Evolutionary conservation across 805 yeast species (phyloP).

Genomic region (Candida sphagnicola): DNA sequence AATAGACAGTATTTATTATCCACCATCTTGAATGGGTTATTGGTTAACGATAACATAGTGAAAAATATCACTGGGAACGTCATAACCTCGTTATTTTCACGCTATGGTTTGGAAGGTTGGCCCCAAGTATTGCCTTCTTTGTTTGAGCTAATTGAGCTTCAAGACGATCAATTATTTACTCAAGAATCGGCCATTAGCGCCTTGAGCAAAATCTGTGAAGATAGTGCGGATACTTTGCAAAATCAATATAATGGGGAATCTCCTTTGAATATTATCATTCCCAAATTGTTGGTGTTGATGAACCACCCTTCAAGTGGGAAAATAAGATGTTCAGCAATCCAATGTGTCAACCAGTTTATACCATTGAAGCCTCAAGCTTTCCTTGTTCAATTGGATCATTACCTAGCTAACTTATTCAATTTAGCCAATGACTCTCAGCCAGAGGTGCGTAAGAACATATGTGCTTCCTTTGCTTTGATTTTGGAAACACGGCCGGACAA

Average conservation of each 20-base stretch:
- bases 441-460: constrained; percentile 67
- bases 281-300: constrained; percentile 56
- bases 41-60: constrained; percentile 55
- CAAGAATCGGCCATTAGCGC: constrained; percentile 81
- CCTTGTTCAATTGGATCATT: constrained; percentile 60
- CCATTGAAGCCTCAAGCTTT: constrained; percentile 66
- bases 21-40: constrained; percentile 52
- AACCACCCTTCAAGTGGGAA: constrained; percentile 33
- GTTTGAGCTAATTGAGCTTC: constrained; percentile 50
- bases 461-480: constrained; percentile 68
- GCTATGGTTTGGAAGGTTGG: constrained; percentile 69
- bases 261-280: constrained; percentile 67
- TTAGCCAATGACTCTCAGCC: constrained; percentile 62
- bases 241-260: constrained; percentile 58
- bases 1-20: constrained; percentile 34
- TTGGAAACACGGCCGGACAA: constrained; percentile 79
- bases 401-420: constrained; percentile 58
- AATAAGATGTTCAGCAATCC: constrained; percentile 59
- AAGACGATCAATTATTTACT: constrained; percentile 16
- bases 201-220: constrained; percentile 86
- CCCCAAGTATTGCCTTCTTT: constrained; percentile 69
- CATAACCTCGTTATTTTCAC: constrained; percentile 72
- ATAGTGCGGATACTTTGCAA: constrained; percentile 64
- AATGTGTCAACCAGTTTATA: constrained; percentile 74
- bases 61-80: constrained; percentile 90